Percentiles rank a stretch among this genome's conserved stretches.
phyloP scores from a whole-genome alignment of 2,329 filamentous ascomycete genomes.

The Rhexocercosporidium sp. region DNA sequence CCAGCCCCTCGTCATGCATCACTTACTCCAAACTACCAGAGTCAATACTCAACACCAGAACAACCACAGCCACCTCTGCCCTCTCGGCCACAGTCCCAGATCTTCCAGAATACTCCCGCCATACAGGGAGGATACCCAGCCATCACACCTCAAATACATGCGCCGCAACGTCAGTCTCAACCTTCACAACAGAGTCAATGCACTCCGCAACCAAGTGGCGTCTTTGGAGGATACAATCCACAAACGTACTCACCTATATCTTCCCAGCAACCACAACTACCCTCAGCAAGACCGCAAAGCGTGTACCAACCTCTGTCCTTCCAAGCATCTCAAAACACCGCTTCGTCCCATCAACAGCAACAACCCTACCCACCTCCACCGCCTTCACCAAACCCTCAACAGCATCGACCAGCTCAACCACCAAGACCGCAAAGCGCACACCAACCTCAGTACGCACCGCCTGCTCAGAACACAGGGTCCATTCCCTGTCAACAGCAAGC shows the following conservation, averaged over 20 bases:
- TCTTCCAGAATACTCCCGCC: not conserved
- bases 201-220: not conserved
- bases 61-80: not conserved
- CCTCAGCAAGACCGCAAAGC: not conserved
- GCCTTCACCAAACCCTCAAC: conserved; percentile 48
- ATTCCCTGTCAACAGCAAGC: not conserved
- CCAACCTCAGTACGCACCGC: conserved; percentile 34
- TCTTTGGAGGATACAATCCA: not conserved
- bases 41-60: not conserved
- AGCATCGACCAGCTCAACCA: conserved; percentile 32
- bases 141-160: not conserved
- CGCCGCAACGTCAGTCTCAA: not conserved
- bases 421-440: conserved; percentile 44
- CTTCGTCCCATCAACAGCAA: not conserved
- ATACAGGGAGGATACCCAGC: not conserved
- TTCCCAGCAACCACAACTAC: not conserved
- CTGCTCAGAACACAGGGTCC: not conserved
- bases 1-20: not conserved
- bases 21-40: conserved; percentile 2
- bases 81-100: conserved; percentile 4
- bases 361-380: conserved; percentile 38
- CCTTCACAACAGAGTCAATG: not conserved
- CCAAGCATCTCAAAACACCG: not conserved
- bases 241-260: conserved; percentile 1
- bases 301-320: conserved; percentile 1